Evolutionary conservation across 768 basidiomycete species (phyloP).

Genomic region (Suillus americanus): DNA sequence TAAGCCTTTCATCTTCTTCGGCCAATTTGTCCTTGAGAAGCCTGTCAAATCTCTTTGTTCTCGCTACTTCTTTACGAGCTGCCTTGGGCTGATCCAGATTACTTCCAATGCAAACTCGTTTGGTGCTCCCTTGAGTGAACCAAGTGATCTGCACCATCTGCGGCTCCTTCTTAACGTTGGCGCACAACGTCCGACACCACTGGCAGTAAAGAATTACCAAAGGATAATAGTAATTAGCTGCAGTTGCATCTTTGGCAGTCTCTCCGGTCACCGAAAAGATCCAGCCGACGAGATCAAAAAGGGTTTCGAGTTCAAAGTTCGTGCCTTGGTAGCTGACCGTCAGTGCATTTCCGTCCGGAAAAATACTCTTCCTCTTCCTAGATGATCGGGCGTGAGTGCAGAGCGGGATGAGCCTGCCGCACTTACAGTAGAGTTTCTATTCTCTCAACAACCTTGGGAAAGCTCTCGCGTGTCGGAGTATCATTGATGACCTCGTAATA

Average conservation of each 20-base stretch:
- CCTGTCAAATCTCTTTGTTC: background rate
- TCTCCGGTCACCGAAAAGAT: conserved; percentile 5
- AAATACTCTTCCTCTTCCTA: background rate
- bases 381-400: background rate
- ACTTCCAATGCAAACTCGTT: no score
- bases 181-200: no score
- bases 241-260: background rate
- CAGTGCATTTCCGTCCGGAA: background rate
- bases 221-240: conserved; percentile 5
- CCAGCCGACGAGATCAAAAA: conserved; percentile 6
- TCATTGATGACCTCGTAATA: background rate
- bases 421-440: background rate
- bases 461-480: background rate
- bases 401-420: background rate
- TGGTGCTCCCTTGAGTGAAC: background rate
- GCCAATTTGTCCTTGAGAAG: no score
- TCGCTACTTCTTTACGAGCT: background rate
- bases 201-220: background rate
- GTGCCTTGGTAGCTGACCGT: background rate
- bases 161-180: background rate
- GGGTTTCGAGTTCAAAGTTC: background rate
- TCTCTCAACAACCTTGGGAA: background rate
- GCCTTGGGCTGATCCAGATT: no score
- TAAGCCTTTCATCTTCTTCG: no score
- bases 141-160: conserved; percentile 6